phyloP scores from a whole-genome alignment of 345 rosid genomes.

The Salix koriyanagi region DNA sequence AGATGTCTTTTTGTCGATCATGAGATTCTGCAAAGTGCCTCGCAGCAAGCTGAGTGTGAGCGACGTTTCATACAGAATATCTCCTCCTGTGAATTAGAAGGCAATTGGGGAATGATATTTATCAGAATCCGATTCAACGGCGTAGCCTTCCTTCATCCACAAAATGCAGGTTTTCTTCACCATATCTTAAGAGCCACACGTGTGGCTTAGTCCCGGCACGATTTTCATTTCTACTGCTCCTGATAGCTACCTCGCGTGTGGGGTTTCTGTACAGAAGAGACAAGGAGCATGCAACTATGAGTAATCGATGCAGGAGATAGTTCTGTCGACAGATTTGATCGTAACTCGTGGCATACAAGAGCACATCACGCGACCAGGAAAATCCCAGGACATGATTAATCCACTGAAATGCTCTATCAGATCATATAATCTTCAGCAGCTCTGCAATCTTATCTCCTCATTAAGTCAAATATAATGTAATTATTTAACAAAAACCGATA shows the following conservation, averaged over 20 bases:
- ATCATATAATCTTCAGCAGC: background rate
- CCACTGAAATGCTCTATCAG: background rate
- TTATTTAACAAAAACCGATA: background rate
- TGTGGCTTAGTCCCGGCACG: background rate
- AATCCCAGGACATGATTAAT: background rate
- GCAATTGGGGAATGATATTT: background rate
- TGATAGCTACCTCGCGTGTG: background rate
- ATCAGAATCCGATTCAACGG: conserved; percentile 38
- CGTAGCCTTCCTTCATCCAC: background rate
- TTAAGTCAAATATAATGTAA: background rate
- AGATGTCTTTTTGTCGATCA: background rate
- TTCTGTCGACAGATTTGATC: background rate
- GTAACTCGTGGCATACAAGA: background rate
- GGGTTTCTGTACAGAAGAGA: background rate
- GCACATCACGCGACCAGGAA: background rate
- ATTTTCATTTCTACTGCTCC: background rate
- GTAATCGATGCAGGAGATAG: background rate
- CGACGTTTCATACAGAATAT: background rate
- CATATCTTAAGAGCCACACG: background rate
- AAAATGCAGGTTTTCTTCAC: background rate
- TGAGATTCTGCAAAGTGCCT: background rate
- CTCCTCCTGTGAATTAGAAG: background rate
- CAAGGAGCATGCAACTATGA: background rate
- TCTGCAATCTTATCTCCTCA: background rate
- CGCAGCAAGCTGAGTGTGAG: background rate